Evolutionary conservation across 2,329 filamentous ascomycete genomes (phyloP).

Genomic region (Stachybotrys elegans): DNA sequence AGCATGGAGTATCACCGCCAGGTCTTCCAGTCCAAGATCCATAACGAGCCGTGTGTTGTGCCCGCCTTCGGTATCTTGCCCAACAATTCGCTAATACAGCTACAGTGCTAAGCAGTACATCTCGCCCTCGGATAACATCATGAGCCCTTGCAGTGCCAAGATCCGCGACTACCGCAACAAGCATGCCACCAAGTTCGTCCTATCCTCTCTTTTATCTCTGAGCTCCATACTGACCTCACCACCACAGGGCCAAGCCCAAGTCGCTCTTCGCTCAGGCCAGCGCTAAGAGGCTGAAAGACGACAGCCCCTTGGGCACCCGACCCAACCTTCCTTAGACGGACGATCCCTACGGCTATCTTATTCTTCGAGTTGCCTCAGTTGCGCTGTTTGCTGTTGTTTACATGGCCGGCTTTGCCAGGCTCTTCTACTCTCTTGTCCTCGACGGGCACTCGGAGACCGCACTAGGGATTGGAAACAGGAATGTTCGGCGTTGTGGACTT

Average conservation of each 20-base stretch:
- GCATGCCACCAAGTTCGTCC: slow-evolving; percentile 68
- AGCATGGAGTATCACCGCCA: slow-evolving; percentile 76
- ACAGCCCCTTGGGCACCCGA: slow-evolving; percentile 33
- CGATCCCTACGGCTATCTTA: slow-evolving; percentile 1
- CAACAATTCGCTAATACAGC: neutral
- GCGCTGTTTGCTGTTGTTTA: slow-evolving; percentile 13
- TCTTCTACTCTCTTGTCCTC: no score
- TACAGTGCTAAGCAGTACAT: slow-evolving; percentile 55
- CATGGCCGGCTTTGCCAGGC: no score
- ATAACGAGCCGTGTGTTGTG: slow-evolving; percentile 56
- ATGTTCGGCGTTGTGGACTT: slow-evolving; percentile 15
- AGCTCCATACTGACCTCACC: slow-evolving; percentile 14
- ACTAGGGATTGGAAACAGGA: slow-evolving; percentile 1
- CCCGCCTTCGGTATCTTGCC: neutral
- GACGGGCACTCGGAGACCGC: no score
- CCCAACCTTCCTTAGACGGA: slow-evolving; percentile 23
- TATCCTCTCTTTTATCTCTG: neutral
- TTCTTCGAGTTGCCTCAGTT: slow-evolving; percentile 10
- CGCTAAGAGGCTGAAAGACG: slow-evolving; percentile 54
- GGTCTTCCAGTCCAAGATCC: slow-evolving; percentile 67
- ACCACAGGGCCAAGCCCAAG: slow-evolving; percentile 56
- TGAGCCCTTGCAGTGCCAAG: slow-evolving; percentile 82
- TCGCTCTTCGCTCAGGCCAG: slow-evolving; percentile 64
- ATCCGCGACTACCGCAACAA: slow-evolving; percentile 75
- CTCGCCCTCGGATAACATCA: slow-evolving; percentile 83